phyloP scores from a whole-genome alignment of 192 early-diverging fungal species.

The Linnemannia elongata region DNA sequence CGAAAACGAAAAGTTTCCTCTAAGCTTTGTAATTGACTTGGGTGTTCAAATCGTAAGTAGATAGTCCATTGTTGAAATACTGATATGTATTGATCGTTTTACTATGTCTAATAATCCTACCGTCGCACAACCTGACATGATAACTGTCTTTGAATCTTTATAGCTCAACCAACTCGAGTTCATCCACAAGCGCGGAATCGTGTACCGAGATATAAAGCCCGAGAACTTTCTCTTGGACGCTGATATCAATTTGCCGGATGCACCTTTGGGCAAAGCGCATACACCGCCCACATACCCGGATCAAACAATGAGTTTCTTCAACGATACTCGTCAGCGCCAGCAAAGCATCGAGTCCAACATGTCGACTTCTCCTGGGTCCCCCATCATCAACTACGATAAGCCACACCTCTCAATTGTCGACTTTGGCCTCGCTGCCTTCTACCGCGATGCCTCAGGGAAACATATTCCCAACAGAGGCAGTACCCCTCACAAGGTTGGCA shows the following conservation, averaged over 20 bases:
- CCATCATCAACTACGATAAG: constrained; percentile 49
- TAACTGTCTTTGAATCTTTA: neutral
- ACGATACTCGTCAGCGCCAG: constrained; percentile 31
- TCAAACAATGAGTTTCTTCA: constrained; percentile 43
- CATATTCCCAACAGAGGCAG: constrained; percentile 59
- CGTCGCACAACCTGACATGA: neutral
- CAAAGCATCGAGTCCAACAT: constrained; percentile 27
- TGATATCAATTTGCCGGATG: constrained; percentile 39
- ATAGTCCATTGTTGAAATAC: neutral
- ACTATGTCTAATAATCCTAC: neutral
- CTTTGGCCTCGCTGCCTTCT: constrained; percentile 66
- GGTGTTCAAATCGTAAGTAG: constrained; percentile 66
- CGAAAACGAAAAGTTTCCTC: constrained; percentile 57
- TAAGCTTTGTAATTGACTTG: constrained; percentile 63
- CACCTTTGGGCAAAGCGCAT: constrained; percentile 22
- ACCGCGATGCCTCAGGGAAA: constrained; percentile 58
- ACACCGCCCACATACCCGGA: constrained; percentile 37
- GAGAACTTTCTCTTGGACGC: constrained; percentile 74
- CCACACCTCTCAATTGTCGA: constrained; percentile 73
- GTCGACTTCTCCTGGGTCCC: constrained; percentile 36
- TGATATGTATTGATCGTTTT: neutral
- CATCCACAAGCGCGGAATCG: constrained; percentile 70
- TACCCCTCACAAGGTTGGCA: constrained; percentile 72
- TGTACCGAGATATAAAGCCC: constrained; percentile 75
- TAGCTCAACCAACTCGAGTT: constrained; percentile 62